These are phyloP conservation scores for Byssoonygena ceratinophila DNA, from an alignment of 2,329 filamentous ascomycete species.

Conservation along the genomic window DNA sequence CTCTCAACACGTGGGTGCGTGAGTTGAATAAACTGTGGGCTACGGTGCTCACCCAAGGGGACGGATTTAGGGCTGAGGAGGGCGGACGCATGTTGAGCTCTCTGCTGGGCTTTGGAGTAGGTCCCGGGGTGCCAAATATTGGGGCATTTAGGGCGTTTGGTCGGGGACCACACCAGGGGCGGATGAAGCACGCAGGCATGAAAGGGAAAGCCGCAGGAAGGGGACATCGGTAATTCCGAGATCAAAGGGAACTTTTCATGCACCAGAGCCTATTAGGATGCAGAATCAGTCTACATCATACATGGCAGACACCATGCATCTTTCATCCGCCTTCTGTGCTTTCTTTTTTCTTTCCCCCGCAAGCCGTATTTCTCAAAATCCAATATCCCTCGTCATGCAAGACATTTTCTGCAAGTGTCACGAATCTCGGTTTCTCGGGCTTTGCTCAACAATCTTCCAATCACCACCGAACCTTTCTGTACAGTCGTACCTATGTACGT, in stretches of 20 bases:
- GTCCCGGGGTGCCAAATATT: slow-evolving; percentile 22
- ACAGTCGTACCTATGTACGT: too few species aligned
- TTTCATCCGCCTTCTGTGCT: not conserved
- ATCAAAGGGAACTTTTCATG: not conserved
- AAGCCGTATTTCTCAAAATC: not conserved
- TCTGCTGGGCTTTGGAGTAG: slow-evolving; percentile 24
- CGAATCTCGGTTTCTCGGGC: not conserved
- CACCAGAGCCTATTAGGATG: not conserved
- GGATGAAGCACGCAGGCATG: not conserved
- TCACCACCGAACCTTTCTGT: too few species aligned
- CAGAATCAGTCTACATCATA: not conserved
- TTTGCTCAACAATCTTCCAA: not conserved
- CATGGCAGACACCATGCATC: not conserved
- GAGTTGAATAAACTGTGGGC: slow-evolving; percentile 60
- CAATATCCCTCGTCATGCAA: not conserved
- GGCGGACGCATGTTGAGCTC: slow-evolving; percentile 20
- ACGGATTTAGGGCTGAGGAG: slow-evolving; percentile 49
- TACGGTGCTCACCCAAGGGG: slow-evolving; percentile 65
- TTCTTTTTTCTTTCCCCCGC: not conserved
- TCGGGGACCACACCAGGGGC: not conserved
- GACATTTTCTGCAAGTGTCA: not conserved
- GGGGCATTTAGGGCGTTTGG: not conserved
- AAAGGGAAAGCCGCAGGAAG: not conserved
- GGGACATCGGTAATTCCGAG: not conserved
- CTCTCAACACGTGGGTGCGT: slow-evolving; percentile 61